Conservation (phyloP, 306 rosid genomes). For the Vigna angularis region DNA sequence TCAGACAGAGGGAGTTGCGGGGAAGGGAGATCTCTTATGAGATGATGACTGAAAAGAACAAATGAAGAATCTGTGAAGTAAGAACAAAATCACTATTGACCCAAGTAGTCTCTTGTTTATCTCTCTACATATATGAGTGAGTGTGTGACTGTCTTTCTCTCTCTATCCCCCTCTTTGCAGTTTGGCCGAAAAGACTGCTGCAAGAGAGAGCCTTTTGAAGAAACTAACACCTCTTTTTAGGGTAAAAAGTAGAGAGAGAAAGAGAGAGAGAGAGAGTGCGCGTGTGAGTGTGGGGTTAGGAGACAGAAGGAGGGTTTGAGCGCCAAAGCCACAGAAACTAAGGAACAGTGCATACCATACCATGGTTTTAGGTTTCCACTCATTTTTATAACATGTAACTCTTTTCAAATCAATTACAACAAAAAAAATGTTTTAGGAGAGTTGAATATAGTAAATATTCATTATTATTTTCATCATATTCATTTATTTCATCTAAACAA, state of each 20-base stretch:
- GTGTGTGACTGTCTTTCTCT: neutral
- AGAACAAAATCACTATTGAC: slow-evolving; percentile 46
- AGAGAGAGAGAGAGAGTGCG: slow-evolving; percentile 31
- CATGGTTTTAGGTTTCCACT: neutral
- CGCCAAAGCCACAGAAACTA: slow-evolving; percentile 47
- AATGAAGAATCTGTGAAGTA: slow-evolving; percentile 40
- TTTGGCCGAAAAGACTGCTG: slow-evolving; percentile 58
- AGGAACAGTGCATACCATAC: slow-evolving; percentile 12
- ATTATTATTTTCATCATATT: neutral
- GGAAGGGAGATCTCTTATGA: slow-evolving; percentile 36
- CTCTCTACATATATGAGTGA: neutral
- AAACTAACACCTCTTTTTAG: slow-evolving; percentile 56
- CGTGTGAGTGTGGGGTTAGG: slow-evolving; percentile 35
- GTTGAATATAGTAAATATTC: neutral
- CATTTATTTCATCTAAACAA: no score
- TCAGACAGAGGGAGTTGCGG: slow-evolving; percentile 13
- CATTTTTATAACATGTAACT: no score
- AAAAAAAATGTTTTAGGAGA: no score
- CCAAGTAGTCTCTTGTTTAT: slow-evolving; percentile 14
- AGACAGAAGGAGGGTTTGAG: slow-evolving; percentile 45
- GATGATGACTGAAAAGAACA: slow-evolving; percentile 33
- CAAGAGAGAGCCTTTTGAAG: slow-evolving; percentile 68
- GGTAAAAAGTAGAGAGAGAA: slow-evolving; percentile 49
- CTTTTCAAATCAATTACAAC: no score
- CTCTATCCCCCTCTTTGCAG: slow-evolving; percentile 41